Evolutionary conservation across 108 stramenopile genomes (phyloP).

Genomic region (Cyclotella kingstonii): DNA sequence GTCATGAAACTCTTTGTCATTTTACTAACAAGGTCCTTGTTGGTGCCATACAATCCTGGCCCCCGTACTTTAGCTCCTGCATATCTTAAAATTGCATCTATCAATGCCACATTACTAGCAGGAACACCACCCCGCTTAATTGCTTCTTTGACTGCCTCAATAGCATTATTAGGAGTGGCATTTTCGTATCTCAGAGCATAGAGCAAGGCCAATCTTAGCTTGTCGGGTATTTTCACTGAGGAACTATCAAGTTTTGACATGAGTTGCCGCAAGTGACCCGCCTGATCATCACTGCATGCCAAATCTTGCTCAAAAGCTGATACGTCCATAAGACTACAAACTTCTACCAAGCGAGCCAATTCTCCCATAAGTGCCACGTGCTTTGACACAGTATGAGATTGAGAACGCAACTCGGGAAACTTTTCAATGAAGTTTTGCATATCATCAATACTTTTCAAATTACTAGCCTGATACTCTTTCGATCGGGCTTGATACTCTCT

Average conservation of each 20-base stretch:
- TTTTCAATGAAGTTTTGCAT: conserved; percentile 99
- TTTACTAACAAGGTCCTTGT: conserved; percentile 79
- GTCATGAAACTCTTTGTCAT: conserved; percentile 92
- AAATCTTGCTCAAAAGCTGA: conserved; percentile 99
- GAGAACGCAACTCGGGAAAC: conserved; percentile 90
- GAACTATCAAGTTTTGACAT: conserved; percentile 84
- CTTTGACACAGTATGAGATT: conserved; percentile 89
- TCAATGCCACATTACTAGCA: conserved; percentile 82
- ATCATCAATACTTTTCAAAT: conserved; percentile 92
- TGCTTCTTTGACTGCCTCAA: conserved; percentile 66
- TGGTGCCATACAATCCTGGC: conserved; percentile 90
- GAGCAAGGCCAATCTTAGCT: conserved; percentile 94
- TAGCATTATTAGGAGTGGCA: conserved; percentile 69
- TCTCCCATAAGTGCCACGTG: conserved; percentile 99
- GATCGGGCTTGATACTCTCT: conserved; percentile 92
- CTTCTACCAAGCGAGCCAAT: conserved; percentile 90
- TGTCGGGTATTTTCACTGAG: conserved; percentile 88
- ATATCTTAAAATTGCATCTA: conserved; percentile 89
- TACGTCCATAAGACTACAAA: conserved; percentile 93
- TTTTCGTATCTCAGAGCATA: conserved; percentile 97
- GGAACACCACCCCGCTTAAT: conserved; percentile 91
- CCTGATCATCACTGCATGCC: conserved; percentile 93
- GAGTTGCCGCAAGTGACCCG: conserved; percentile 83
- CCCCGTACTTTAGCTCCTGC: conserved; percentile 80
- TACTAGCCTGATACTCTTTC: conserved; percentile 69